Percentiles rank a stretch among this genome's conserved stretches.
Evolutionary conservation across 2,329 filamentous ascomycete species (phyloP).

Genomic region (Byssothecium circinans): DNA sequence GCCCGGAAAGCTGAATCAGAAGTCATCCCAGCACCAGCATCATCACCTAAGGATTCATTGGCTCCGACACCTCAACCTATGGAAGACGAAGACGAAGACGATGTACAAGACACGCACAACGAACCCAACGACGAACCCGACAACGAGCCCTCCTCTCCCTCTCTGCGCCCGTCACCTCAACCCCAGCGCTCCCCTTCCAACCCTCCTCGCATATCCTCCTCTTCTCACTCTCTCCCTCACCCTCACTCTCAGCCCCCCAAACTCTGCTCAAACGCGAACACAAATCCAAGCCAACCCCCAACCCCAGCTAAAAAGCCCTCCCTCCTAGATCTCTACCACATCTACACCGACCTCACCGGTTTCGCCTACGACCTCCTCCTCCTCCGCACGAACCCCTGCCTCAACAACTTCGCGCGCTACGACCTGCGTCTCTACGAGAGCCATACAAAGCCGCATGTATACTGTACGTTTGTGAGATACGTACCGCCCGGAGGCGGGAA

Average conservation of each 20-base stretch:
- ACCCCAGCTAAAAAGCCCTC: constrained; percentile 2
- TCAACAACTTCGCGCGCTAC: constrained; percentile 59
- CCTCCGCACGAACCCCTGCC: constrained; percentile 53
- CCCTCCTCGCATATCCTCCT: neutral
- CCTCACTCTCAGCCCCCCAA: constrained; percentile 1
- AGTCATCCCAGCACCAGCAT: neutral
- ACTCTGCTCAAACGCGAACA: neutral
- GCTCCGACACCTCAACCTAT: neutral
- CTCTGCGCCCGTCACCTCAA: constrained; percentile 2
- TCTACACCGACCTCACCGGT: constrained; percentile 64
- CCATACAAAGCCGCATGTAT: constrained; percentile 33
- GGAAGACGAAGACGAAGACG: no score
- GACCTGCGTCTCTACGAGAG: constrained; percentile 37
- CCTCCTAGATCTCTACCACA: constrained; percentile 56
- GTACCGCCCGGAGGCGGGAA: constrained; percentile 17
- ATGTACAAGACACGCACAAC: no score
- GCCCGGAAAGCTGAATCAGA: neutral
- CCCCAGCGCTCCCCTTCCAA: neutral
- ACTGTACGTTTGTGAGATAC: constrained; percentile 35
- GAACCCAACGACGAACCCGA: no score
- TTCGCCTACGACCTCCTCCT: constrained; percentile 68
- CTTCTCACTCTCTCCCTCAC: neutral
- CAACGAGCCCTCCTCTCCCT: neutral
- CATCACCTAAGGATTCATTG: neutral
- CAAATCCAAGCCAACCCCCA: no score